Conservation (phyloP, 371 early-diverging fungal species). For the Dinochytrium kinnereticum region DNA sequence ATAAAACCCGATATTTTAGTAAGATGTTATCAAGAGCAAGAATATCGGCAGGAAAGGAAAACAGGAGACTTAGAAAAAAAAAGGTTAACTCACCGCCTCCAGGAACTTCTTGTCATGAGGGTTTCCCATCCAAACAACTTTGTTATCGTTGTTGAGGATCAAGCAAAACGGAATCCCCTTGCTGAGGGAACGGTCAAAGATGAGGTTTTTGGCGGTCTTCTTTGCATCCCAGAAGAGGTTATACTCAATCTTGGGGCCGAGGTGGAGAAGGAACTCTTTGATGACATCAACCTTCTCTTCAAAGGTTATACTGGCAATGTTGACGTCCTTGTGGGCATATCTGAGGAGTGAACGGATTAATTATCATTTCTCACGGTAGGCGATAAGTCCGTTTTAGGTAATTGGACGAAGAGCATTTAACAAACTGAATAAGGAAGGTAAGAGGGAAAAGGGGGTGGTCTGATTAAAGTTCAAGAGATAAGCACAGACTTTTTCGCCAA, state of each 20-base stretch:
- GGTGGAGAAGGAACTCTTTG: conserved; percentile 8
- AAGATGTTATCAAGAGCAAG: too few relatives aligned
- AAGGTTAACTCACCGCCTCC: neutral
- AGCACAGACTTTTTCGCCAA: neutral
- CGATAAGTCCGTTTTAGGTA: too few relatives aligned
- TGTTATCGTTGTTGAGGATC: conserved; percentile 3
- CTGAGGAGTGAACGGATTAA: neutral
- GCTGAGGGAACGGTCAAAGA: neutral
- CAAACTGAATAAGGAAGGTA: neutral
- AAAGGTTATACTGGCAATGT: conserved; percentile 10
- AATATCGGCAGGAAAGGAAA: neutral
- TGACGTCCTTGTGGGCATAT: conserved; percentile 13
- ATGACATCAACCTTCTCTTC: neutral
- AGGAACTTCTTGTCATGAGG: conserved; percentile 1
- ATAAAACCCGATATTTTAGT: too few relatives aligned
- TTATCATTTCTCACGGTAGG: too few relatives aligned
- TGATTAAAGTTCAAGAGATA: too few relatives aligned
- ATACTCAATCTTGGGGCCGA: conserved; percentile 14
- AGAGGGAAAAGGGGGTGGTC: neutral
- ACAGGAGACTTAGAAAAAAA: neutral
- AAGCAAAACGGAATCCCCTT: conserved; percentile 13
- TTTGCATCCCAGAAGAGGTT: conserved; percentile 15
- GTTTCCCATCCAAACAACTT: conserved; percentile 10
- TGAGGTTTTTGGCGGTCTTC: neutral
- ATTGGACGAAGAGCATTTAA: too few relatives aligned